Evolutionary conservation across 2,329 filamentous ascomycete species (phyloP), one percentile per base, ranked within the genome.

Genomic region (Ceratocystis papillata): DNA sequence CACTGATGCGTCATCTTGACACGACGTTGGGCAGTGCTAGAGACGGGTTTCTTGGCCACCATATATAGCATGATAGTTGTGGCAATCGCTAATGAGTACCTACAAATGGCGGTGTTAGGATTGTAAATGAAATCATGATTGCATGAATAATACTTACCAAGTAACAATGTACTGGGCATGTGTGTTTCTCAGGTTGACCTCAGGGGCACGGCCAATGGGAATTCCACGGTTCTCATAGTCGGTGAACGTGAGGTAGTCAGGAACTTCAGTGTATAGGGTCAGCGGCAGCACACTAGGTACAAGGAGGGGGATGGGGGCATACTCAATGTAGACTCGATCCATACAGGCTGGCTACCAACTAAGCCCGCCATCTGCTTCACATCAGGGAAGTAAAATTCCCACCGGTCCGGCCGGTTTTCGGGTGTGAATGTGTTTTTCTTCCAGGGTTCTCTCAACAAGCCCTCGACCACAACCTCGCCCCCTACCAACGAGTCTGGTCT

Each of bases 371-470:
- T 99, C 79, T 96, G 85, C 71, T 82, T 76, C 28, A 99, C 90
- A 75, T 96, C 93, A 0, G 94, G 93, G 73, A 99, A 99, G 77
- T 96, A 96, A 74, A 95, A 99, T 75, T 91, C 87, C 67, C 87
- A 84, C 73, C 86, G 85, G 70, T 92, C 87, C 0, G 93, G 93
- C 71, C 84, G 80, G 72, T 99, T 99, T 0, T 88, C 86, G 0
- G 94, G 94, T 66, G 94, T 99, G 75, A 99, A 99, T 83, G 92
- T 88, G 75, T 99, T 99, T 81, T 93, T 96, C 82, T 96, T 94
- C 84, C 90, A 96, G 7, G 93, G 93, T 77, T 94, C 85, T 68
- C 94, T 78, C 74, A 99, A 74, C 74, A 99, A 72, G 0, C 94
- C 94, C 76, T 96, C 86, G 1, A 99, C 85, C 0, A 81, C 83